Base-by-base conservation (phyloP, 306 rosid species). In the Begonia peltatifolia region DNA sequence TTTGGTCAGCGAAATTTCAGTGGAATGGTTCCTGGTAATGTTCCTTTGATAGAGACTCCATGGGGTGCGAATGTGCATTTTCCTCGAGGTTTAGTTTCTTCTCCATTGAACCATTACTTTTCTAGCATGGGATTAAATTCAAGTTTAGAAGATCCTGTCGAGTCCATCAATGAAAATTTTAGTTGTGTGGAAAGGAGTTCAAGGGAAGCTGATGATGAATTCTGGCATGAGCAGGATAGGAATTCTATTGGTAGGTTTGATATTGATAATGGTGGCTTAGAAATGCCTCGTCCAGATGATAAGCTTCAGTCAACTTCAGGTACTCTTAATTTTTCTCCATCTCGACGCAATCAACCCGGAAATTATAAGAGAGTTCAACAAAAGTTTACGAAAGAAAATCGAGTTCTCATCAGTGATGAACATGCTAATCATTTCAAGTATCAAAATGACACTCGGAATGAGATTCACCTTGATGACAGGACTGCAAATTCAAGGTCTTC, bases 201-300 rank as follows among this genome's bases (percentile, higher is more conserved):
- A 4, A 61, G 71, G 54, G 93, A 87, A 59, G 63, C 72, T 53
- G 93, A 81, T 64, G 66, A 69, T 47, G 94, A 83, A 61, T 80
- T 71, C 72, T 92, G 99, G 99, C 89, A 83, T 48, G 94, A 84
- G 69, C 94, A 79, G 53, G 99, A 81, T 60, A 78, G 86, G 38
- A 30, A 30, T 66, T 77, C 66, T 72, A 71, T 90, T 65, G 43
- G 68, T 57, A 84, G 79, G 61, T 61, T 72, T 79, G 99, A 83
- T 60, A 63, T 66, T 11, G 88, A 83, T 63, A 66, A 81, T 69
- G 96, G 81, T 63, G 79, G 74, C 68, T 77, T 65, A 43, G 96
- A 86, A 74, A 71, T 77, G 84, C 69, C 54, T 68, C 78, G 47
- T 25, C 55, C 76, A 10, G 94, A 79, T 68, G 94, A 79, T 72